These are phyloP conservation scores for Globisporangium paroecandrum DNA, from an alignment of 352 stramenopile genomes.

Conservation along the genomic window DNA sequence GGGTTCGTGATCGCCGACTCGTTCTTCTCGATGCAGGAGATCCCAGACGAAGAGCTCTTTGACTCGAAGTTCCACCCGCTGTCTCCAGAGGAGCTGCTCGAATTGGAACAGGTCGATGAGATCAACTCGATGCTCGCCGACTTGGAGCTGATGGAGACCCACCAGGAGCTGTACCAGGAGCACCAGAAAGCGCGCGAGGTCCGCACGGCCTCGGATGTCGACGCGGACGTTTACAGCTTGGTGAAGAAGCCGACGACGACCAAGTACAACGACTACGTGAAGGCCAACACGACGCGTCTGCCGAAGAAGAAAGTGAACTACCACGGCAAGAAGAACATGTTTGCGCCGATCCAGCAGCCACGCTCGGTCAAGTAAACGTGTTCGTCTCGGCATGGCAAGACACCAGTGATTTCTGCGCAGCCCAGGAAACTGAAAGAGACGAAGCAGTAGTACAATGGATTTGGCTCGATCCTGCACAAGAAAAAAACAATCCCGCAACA, in stretches of 20 bases:
- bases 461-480: slow-evolving; percentile 20
- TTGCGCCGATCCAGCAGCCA: slow-evolving; percentile 58
- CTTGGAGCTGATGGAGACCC: slow-evolving; percentile 74
- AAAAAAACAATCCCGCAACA: slow-evolving; percentile 22
- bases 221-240: slow-evolving; percentile 44
- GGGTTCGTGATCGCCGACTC: slow-evolving; percentile 66
- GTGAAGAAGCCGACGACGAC: slow-evolving; percentile 40
- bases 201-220: slow-evolving; percentile 39
- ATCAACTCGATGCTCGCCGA: slow-evolving; percentile 77
- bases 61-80: slow-evolving; percentile 63
- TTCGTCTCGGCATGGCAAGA: neutral
- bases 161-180: slow-evolving; percentile 40
- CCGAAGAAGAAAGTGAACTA: slow-evolving; percentile 42
- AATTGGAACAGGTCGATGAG: slow-evolving; percentile 78
- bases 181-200: slow-evolving; percentile 13
- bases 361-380: slow-evolving; percentile 58
- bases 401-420: slow-evolving; percentile 1
- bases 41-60: slow-evolving; percentile 79
- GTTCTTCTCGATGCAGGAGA: slow-evolving; percentile 44
- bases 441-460: slow-evolving; percentile 8
- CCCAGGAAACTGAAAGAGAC: neutral
- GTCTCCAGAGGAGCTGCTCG: slow-evolving; percentile 47
- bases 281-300: slow-evolving; percentile 22
- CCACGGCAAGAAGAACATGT: slow-evolving; percentile 44
- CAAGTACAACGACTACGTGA: slow-evolving; percentile 40